phyloP scores from a whole-genome alignment of 176 grass and related monocot genomes.

The Bothriochloa decipiens region DNA sequence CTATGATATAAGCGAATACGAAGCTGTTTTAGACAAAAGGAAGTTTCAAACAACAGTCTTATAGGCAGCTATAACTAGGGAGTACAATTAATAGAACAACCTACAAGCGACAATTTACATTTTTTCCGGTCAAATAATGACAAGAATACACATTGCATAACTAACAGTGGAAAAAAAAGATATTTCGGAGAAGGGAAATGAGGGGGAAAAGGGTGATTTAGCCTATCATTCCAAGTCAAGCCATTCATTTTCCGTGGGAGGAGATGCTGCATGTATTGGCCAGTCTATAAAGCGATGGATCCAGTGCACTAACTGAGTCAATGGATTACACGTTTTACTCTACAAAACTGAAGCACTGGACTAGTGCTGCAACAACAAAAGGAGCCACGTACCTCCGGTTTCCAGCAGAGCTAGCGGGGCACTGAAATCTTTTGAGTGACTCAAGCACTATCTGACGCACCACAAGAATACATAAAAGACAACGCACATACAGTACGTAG shows the following conservation, averaged over 20 bases:
- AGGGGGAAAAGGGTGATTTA: too few relatives aligned
- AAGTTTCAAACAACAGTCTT: too few relatives aligned
- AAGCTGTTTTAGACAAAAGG: too few relatives aligned
- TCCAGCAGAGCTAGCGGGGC: conserved; percentile 9
- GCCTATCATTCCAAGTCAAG: not conserved
- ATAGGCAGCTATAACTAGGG: not conserved
- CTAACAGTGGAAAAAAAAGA: too few relatives aligned
- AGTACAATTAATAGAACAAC: not conserved
- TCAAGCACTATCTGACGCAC: conserved; percentile 6
- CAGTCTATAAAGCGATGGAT: not conserved
- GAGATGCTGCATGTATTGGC: not conserved
- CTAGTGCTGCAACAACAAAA: too few relatives aligned
- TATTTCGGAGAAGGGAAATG: too few relatives aligned
- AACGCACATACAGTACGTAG: not conserved
- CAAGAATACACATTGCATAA: too few relatives aligned
- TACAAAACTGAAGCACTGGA: conserved; percentile 2
- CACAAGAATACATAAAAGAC: not conserved
- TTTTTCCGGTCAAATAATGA: not conserved
- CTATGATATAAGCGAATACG: too few relatives aligned
- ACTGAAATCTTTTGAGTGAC: conserved; percentile 22
- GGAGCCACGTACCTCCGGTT: not conserved
- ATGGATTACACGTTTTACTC: not conserved
- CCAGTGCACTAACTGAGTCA: not conserved
- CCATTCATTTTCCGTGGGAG: not conserved
- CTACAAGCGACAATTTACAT: not conserved